Conservation (phyloP, 176 grass and related monocot species). For the Oropetium thomaeum region DNA sequence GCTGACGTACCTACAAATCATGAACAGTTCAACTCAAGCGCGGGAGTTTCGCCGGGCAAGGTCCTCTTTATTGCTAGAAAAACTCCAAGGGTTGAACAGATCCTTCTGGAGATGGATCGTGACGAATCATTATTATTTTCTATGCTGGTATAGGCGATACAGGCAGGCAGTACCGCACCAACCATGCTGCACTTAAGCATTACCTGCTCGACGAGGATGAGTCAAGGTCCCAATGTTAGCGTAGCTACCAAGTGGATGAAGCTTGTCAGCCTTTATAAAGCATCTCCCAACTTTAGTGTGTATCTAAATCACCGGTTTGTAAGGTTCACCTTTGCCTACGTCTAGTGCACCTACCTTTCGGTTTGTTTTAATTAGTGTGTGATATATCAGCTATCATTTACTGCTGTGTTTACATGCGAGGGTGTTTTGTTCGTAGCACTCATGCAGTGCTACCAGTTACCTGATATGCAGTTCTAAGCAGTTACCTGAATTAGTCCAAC, state of each 20-base stretch:
- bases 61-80: neutral
- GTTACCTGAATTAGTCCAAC: too few species aligned
- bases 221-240: neutral
- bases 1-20: neutral
- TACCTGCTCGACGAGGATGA: neutral
- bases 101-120: neutral
- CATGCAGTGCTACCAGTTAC: too few species aligned
- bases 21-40: neutral
- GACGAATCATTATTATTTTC: neutral
- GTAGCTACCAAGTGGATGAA: neutral
- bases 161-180: neutral
- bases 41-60: neutral
- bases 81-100: neutral
- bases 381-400: too few species aligned
- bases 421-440: too few species aligned
- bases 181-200: neutral
- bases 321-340: too few species aligned
- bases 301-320: neutral
- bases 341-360: neutral
- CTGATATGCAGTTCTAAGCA: too few species aligned
- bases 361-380: neutral
- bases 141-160: neutral
- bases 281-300: neutral
- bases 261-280: neutral
- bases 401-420: too few species aligned